Percentiles rank a stretch among this genome's conserved stretches.
phyloP scores from a whole-genome alignment of 2,329 filamentous ascomycete species.

The Botryotinia convoluta region DNA sequence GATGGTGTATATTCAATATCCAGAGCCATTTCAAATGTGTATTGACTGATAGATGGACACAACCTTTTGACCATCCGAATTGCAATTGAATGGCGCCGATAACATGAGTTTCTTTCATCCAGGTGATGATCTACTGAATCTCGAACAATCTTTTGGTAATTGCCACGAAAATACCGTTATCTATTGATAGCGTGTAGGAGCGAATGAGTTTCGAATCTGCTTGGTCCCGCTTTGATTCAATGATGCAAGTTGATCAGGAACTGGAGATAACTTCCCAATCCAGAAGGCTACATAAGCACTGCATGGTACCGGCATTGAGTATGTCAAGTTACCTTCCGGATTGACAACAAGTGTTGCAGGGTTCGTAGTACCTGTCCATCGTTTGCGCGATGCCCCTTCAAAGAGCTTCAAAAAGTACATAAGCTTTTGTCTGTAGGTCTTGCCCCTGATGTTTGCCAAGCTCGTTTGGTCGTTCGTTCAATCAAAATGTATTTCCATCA shows the following conservation, averaged over 20 bases:
- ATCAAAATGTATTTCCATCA: conserved; percentile 18
- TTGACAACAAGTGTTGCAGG: conserved; percentile 18
- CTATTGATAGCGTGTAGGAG: not conserved
- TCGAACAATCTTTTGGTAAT: not conserved
- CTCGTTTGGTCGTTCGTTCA: conserved; percentile 9
- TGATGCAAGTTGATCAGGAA: conserved; percentile 10
- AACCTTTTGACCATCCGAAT: not conserved
- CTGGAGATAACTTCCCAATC: conserved; percentile 3
- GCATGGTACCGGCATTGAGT: not conserved
- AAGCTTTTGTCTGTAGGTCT: not conserved
- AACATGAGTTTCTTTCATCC: not conserved
- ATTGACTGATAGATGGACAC: not conserved
- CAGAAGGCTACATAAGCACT: conserved; percentile 13
- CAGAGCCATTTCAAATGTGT: not conserved
- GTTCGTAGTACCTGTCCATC: conserved; percentile 7
- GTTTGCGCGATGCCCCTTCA: conserved; percentile 9
- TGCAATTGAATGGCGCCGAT: not conserved
- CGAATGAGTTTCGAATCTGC: not conserved
- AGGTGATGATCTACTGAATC: not conserved
- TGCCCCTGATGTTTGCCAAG: not conserved
- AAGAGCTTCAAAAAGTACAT: not conserved
- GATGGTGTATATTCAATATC: not conserved
- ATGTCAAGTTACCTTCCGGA: conserved; percentile 13
- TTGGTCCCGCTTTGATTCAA: not conserved
- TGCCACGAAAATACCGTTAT: not conserved